Conservation (phyloP, 2,329 filamentous ascomycete species). For the Rosellinia necatrix region DNA sequence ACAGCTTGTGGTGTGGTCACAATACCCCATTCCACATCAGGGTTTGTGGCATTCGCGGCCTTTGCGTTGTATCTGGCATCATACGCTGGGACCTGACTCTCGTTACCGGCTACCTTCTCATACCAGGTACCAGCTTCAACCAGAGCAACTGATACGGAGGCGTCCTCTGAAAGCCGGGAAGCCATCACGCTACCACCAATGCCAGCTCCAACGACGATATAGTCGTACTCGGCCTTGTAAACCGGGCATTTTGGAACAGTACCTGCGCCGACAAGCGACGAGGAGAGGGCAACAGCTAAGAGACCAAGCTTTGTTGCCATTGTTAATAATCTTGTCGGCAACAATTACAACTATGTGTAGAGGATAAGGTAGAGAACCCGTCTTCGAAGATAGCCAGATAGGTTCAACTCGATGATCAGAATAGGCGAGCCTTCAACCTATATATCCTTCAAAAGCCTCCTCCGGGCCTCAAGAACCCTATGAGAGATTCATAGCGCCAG, state of each 20-base stretch:
- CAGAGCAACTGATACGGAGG: constrained; percentile 1
- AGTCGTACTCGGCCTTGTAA: constrained; percentile 1
- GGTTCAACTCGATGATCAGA: too few species aligned
- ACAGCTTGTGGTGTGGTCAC: background rate
- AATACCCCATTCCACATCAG: constrained; percentile 7
- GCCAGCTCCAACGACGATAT: constrained; percentile 12
- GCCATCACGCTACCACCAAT: constrained; percentile 3
- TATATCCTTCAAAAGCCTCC: too few species aligned
- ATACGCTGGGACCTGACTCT: background rate
- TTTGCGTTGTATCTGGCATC: background rate
- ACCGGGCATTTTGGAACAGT: background rate
- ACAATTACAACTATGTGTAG: too few species aligned
- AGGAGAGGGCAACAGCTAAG: background rate
- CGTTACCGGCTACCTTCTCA: background rate
- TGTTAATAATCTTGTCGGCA: too few species aligned
- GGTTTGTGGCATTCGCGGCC: background rate
- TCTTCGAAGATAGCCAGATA: too few species aligned
- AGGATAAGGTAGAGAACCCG: too few species aligned
- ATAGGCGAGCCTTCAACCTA: too few species aligned
- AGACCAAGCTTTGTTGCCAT: constrained; percentile 1
- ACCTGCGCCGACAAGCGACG: background rate
- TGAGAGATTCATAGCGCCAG: too few species aligned
- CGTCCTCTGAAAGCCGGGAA: background rate
- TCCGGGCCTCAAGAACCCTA: too few species aligned
- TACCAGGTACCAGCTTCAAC: constrained; percentile 15